A percentile compares a stretch with the other conserved stretches of the same genome.
phyloP scores from a whole-genome alignment of 768 basidiomycete species.

The Rhizopogon vesiculosus region DNA sequence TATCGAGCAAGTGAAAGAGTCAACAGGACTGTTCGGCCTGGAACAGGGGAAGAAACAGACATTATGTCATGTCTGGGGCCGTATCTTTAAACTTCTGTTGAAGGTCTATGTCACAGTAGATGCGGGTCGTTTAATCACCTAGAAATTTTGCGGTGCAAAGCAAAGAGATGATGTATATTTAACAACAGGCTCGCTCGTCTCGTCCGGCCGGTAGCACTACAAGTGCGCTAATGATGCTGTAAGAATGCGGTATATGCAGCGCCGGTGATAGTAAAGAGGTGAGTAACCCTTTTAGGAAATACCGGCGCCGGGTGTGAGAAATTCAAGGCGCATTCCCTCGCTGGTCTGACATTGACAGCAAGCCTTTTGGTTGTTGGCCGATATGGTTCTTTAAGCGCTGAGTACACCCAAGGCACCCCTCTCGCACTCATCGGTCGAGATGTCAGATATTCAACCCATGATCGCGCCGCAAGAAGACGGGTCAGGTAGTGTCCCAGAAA shows the following conservation, averaged over 20 bases:
- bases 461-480: slow-evolving; percentile 42
- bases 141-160: not conserved
- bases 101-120: slow-evolving; percentile 39
- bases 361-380: not conserved
- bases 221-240: too few relatives aligned
- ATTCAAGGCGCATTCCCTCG: not conserved
- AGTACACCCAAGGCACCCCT: not conserved
- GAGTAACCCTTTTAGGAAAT: too few relatives aligned
- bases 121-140: not conserved
- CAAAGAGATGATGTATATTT: slow-evolving; percentile 45
- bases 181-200: slow-evolving; percentile 47
- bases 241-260: too few relatives aligned
- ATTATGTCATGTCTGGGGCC: slow-evolving; percentile 53
- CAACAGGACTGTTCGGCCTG: not conserved
- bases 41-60: slow-evolving; percentile 32
- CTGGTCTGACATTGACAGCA: not conserved
- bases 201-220: slow-evolving; percentile 49
- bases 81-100: slow-evolving; percentile 68
- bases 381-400: not conserved
- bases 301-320: not conserved
- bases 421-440: slow-evolving; percentile 4
- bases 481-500: slow-evolving; percentile 24
- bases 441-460: slow-evolving; percentile 28
- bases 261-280: too few relatives aligned
- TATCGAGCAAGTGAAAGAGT: slow-evolving; percentile 15